A percentile compares a stretch with the other conserved stretches of the same genome.
phyloP scores from a whole-genome alignment of 2,329 filamentous ascomycete genomes.

The Lecanicillium sp. region DNA sequence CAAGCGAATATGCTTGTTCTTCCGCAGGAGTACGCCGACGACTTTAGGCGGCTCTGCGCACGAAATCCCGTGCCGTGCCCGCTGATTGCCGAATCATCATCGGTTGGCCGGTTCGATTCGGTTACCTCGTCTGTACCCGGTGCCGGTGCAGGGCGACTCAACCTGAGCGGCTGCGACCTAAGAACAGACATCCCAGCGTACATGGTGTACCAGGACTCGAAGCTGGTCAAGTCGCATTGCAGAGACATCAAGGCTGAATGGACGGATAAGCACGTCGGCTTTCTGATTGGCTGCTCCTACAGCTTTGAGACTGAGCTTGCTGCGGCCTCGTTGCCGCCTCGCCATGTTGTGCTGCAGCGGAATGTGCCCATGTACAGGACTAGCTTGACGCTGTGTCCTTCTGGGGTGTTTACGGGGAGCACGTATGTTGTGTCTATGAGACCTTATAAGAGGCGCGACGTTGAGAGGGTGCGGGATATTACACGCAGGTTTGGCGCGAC shows the following conservation, averaged over 20 bases:
- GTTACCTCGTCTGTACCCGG: conserved; percentile 24
- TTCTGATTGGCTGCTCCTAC: conserved; percentile 56
- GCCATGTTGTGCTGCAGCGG: conserved; percentile 36
- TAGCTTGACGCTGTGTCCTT: conserved; percentile 43
- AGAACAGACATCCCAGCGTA: conserved; percentile 50
- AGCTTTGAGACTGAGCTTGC: conserved; percentile 52
- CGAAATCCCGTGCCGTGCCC: conserved; percentile 57
- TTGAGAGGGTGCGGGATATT: conserved; percentile 44
- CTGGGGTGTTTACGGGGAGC: conserved; percentile 46
- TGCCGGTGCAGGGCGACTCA: conserved; percentile 11
- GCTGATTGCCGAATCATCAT: conserved; percentile 43
- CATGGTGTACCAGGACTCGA: conserved; percentile 46
- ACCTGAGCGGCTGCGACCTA: conserved; percentile 41
- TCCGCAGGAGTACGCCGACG: conserved; percentile 44
- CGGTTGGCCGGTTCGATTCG: conserved; percentile 30
- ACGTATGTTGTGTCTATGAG: conserved; percentile 58
- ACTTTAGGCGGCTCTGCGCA: conserved; percentile 50
- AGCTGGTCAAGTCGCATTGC: conserved; percentile 27
- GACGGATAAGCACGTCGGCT: conserved; percentile 51
- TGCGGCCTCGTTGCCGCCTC: conserved; percentile 39
- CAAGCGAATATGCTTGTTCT: conserved; percentile 57
- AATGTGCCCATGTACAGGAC: conserved; percentile 57
- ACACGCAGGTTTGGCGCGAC: conserved; percentile 46
- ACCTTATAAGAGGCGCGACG: conserved; percentile 39
- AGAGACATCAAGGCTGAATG: conserved; percentile 41